These are phyloP conservation scores for Macroventuria anomochaeta DNA, from an alignment of 2,329 filamentous ascomycete genomes.

Conservation along the genomic window DNA sequence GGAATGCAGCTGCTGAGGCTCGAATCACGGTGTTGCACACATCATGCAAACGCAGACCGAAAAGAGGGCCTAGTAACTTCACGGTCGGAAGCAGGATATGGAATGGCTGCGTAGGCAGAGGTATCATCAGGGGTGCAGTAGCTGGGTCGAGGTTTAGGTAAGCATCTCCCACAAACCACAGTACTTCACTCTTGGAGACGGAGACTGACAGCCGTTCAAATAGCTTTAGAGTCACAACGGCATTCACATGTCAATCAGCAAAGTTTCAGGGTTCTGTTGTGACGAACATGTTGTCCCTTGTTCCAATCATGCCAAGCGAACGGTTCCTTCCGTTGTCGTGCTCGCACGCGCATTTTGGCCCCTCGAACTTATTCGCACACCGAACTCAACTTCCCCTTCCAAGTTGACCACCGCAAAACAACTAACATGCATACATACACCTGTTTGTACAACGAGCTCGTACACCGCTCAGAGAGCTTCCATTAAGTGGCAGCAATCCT, in stretches of 20 bases:
- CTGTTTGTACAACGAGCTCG: background rate
- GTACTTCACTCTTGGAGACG: background rate
- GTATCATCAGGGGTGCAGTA: background rate
- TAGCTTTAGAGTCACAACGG: background rate
- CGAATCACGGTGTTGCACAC: background rate
- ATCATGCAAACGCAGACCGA: background rate
- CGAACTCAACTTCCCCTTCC: background rate
- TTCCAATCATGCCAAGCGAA: conserved; percentile 4
- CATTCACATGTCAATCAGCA: background rate
- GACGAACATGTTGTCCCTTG: background rate
- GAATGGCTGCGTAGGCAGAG: background rate
- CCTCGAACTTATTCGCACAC: background rate
- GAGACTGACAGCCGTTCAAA: conserved; percentile 1
- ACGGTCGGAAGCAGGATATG: background rate
- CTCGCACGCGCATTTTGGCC: background rate
- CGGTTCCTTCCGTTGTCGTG: background rate
- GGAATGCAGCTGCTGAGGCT: background rate
- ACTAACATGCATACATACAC: background rate
- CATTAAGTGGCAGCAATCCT: background rate
- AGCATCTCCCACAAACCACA: background rate
- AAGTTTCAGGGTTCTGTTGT: background rate
- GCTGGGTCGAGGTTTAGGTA: background rate
- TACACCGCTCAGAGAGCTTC: background rate
- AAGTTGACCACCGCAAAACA: conserved; percentile 1
- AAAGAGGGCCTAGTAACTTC: background rate